Base-by-base conservation (phyloP, 2,329 filamentous ascomycete genomes). In the Cordyceps cateniannulata region DNA sequence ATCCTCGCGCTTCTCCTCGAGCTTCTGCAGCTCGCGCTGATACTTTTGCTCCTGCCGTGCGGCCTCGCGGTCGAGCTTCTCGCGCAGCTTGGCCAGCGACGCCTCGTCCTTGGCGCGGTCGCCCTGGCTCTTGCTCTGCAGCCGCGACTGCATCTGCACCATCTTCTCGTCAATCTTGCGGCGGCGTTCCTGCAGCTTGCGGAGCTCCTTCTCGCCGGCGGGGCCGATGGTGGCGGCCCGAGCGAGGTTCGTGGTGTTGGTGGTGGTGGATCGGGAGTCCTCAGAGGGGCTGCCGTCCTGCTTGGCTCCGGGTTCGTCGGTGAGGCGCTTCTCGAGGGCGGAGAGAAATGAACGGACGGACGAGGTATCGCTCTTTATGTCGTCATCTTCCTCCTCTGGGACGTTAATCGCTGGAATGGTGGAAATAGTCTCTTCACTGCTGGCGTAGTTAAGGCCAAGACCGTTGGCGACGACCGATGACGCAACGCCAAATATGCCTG, bases 11-110 rank as follows among this genome's bases (percentile, higher is more conserved):
- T 85, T 85, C 64, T 85, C 81, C 64, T 90, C 84, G 2, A 89
- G 74, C 71, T 86, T 88, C 63, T 76, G 76, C 50, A 89, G 75
- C 67, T 91, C 87, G 14, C 80, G 80, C 64, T 81, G 80, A 66
- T 87, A 86, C 65, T 86, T 87, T 38, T 85, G 85, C 65, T 88
- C 83, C 57, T 87, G 83, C 69, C 87, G 89, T 48, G 83, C 81
- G 0, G 86, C 70, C 64, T 88, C 85, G 52, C 76, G 78, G 50
- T 85, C 81, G 70, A 89, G 85, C 68, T 83, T 86, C 68, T 87
- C 84, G 32, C 81, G 80, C 8, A 85, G 77, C 69, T 85, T 88
- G 32, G 80, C 77, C 5, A 85, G 64, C 1, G 78, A 76, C 1
- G 76, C 71, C 54, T 75, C 76, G 50, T 87, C 82, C 60, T 81